phyloP scores from a whole-genome alignment of 2,329 filamentous ascomycete genomes.

The Domatiomyces globalis region DNA sequence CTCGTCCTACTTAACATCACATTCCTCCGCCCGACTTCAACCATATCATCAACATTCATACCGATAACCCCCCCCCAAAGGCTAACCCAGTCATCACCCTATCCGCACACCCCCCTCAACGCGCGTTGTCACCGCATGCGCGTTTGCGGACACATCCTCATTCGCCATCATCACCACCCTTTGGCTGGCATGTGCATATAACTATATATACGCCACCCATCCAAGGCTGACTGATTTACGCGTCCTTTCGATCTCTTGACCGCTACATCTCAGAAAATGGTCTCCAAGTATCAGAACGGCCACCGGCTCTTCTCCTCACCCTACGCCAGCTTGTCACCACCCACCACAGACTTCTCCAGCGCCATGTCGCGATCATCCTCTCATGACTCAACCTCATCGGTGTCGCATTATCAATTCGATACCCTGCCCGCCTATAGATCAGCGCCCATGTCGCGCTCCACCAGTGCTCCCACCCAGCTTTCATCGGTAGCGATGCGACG shows the following conservation, averaged over 20 bases:
- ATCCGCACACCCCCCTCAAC: neutral
- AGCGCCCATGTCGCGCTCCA: slow-evolving; percentile 6
- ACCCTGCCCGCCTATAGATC: slow-evolving; percentile 8
- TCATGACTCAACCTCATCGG: slow-evolving; percentile 16
- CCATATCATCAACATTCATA: neutral
- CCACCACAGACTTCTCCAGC: slow-evolving; percentile 11
- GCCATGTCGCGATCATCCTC: slow-evolving; percentile 19
- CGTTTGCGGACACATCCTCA: neutral
- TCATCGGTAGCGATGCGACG: slow-evolving; percentile 13
- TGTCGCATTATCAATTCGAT: slow-evolving; percentile 5
- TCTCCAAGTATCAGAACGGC: slow-evolving; percentile 1
- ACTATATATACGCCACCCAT: neutral
- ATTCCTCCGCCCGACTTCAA: neutral
- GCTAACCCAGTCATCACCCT: no score
- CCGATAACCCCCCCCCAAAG: neutral
- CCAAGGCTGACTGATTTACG: neutral
- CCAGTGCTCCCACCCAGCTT: slow-evolving; percentile 1
- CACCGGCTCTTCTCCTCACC: slow-evolving; percentile 15
- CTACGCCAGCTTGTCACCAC: slow-evolving; percentile 16
- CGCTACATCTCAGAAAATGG: neutral
- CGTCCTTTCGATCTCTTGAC: slow-evolving; percentile 5
- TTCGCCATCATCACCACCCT: neutral
- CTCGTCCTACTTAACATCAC: neutral
- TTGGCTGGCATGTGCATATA: neutral
- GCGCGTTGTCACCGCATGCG: neutral